A percentile compares a stretch with the other conserved stretches of the same genome.
These are phyloP conservation scores for Pilobolus umbonatus DNA, from an alignment of 192 early-diverging fungal genomes.

Conservation along the genomic window DNA sequence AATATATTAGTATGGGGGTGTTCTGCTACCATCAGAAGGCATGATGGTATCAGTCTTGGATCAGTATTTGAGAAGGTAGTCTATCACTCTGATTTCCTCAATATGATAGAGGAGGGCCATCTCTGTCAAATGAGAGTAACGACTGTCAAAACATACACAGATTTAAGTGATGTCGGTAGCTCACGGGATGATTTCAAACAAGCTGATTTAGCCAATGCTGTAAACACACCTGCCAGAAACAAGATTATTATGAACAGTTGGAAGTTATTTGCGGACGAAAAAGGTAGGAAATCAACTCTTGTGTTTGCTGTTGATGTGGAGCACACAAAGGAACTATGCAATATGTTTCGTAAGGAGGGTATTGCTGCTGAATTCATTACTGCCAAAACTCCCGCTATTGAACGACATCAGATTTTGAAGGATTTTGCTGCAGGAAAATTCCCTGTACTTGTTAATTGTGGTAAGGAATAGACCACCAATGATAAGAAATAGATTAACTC, in stretches of 20 bases:
- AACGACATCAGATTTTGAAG: conserved; percentile 54
- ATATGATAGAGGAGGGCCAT: conserved; percentile 82
- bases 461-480: conserved; percentile 46
- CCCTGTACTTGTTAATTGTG: conserved; percentile 88
- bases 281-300: conserved; percentile 58
- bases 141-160: conserved; percentile 58
- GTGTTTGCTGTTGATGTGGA: conserved; percentile 86
- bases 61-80: conserved; percentile 74
- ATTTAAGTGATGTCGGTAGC: conserved; percentile 45
- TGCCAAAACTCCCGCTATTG: conserved; percentile 45
- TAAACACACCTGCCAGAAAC: conserved; percentile 59
- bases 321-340: conserved; percentile 61
- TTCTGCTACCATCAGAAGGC: conserved; percentile 82
- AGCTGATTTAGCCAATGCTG: conserved; percentile 46
- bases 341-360: conserved; percentile 48
- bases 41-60: conserved; percentile 70
- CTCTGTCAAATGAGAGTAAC: conserved; percentile 61
- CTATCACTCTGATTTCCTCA: conserved; percentile 65
- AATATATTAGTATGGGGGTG: conserved; percentile 86
- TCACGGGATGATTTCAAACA: conserved; percentile 58
- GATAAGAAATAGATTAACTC: neutral
- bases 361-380: conserved; percentile 51
- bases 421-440: conserved; percentile 57
- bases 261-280: conserved; percentile 42
- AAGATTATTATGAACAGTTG: conserved; percentile 61